phyloP scores from a whole-genome alignment of 2,329 filamentous ascomycete species.

The Trichoderma cornu-damae region DNA sequence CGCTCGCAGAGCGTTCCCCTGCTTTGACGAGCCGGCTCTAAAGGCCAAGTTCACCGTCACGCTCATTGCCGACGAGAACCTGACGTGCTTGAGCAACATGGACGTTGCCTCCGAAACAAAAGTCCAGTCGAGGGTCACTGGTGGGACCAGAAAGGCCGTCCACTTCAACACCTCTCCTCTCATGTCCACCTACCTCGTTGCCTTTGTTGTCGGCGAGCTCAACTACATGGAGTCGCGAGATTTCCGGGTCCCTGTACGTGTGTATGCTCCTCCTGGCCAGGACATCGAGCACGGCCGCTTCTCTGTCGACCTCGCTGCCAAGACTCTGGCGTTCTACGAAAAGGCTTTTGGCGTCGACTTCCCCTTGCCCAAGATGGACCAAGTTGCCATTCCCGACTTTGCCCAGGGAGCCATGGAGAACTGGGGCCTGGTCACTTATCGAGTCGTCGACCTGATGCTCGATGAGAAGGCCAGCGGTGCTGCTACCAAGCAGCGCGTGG shows the following conservation, averaged over 20 bases:
- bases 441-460: slow-evolving; percentile 74
- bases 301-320: slow-evolving; percentile 82
- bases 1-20: slow-evolving; percentile 86
- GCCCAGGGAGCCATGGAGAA: slow-evolving; percentile 97
- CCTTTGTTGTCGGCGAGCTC: slow-evolving; percentile 90
- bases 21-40: slow-evolving; percentile 91
- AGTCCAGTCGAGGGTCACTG: slow-evolving; percentile 36
- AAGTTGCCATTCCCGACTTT: slow-evolving; percentile 78
- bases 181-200: slow-evolving; percentile 95
- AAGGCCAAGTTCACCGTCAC: slow-evolving; percentile 93
- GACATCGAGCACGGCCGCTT: slow-evolving; percentile 89
- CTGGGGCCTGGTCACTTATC: slow-evolving; percentile 94
- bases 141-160: slow-evolving; percentile 65
- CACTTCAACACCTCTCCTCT: slow-evolving; percentile 87
- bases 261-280: slow-evolving; percentile 88
- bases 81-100: slow-evolving; percentile 97
- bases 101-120: slow-evolving; percentile 77
- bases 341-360: slow-evolving; percentile 86
- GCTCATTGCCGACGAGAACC: slow-evolving; percentile 79
- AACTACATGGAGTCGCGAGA: slow-evolving; percentile 88
- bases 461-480: slow-evolving; percentile 90
- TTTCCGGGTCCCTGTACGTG: slow-evolving; percentile 86
- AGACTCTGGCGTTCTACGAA: slow-evolving; percentile 90
- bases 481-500: slow-evolving; percentile 84
- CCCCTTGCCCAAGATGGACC: slow-evolving; percentile 35